phyloP scores from a whole-genome alignment of 805 yeast genomes.

The Kregervanrija pseudodelftensis region DNA sequence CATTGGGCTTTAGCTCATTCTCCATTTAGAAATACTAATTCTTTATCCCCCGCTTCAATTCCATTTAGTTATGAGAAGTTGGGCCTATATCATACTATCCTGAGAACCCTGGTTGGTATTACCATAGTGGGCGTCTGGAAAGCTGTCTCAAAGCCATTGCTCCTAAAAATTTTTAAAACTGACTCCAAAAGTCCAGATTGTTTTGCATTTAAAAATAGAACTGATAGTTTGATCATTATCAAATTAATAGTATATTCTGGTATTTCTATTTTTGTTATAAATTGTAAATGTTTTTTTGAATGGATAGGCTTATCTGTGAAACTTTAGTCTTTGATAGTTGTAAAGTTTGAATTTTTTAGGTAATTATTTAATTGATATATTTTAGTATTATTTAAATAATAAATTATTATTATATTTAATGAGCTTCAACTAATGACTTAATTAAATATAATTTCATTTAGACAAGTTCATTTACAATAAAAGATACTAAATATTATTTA shows the following conservation, averaged over 20 bases:
- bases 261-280: conserved; percentile 50
- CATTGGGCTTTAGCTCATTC: conserved; percentile 39
- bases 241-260: conserved; percentile 80
- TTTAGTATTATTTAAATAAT: too few species aligned
- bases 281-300: conserved; percentile 9
- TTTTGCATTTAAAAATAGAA: conserved; percentile 52
- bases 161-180: conserved; percentile 46
- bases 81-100: conserved; percentile 34
- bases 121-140: conserved; percentile 66
- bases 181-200: conserved; percentile 15
- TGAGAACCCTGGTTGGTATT: conserved; percentile 59
- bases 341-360: too few species aligned
- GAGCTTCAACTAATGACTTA: too few species aligned
- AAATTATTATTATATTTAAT: too few species aligned
- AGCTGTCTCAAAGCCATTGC: conserved; percentile 56
- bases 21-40: conserved; percentile 5
- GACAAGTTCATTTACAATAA: too few species aligned
- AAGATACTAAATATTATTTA: too few species aligned
- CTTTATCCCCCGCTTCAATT: conserved; percentile 24
- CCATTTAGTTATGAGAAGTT: conserved; percentile 35
- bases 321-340: too few species aligned
- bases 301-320: conserved; percentile 9
- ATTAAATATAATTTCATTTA: too few species aligned
- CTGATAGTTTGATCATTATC: conserved; percentile 71
- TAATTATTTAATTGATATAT: too few species aligned